Conservation (phyloP, 2,329 filamentous ascomycete species). For the Pseudopithomyces chartarum region DNA sequence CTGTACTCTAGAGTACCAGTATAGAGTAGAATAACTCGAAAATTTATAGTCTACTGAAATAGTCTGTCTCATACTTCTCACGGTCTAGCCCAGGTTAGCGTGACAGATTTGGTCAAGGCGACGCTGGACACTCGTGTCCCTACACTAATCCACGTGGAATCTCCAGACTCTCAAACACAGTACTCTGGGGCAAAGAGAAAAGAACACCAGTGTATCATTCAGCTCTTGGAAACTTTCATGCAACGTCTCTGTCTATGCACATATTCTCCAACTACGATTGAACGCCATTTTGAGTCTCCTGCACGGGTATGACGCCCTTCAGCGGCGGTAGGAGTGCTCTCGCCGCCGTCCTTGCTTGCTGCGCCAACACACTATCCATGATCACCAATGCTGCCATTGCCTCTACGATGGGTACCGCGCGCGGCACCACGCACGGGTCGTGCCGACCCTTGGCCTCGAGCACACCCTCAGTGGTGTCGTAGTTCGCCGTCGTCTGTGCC, state of each 20-base stretch:
- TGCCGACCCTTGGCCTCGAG: conserved; percentile 92
- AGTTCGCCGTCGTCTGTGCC: conserved; percentile 81
- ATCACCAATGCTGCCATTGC: conserved; percentile 87
- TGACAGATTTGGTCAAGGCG: too few species aligned
- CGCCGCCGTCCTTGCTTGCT: conserved; percentile 64
- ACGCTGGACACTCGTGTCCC: too few species aligned
- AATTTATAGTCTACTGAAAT: too few species aligned
- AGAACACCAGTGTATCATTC: background rate
- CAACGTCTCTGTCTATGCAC: background rate
- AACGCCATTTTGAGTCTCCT: conserved; percentile 11
- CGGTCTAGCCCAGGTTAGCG: too few species aligned
- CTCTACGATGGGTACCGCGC: conserved; percentile 88
- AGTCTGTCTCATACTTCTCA: too few species aligned
- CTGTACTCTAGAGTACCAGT: too few species aligned
- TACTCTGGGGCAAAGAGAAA: background rate
- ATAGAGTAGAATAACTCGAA: too few species aligned
- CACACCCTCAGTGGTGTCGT: conserved; percentile 74
- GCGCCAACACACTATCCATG: conserved; percentile 84
- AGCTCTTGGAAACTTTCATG: background rate
- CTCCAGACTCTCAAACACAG: too few species aligned
- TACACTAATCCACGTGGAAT: too few species aligned
- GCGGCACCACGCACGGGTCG: conserved; percentile 89
- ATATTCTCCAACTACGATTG: background rate
- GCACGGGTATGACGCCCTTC: conserved; percentile 42
- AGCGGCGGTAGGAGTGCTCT: conserved; percentile 45